A percentile compares a stretch with the other conserved stretches of the same genome.
These are phyloP conservation scores for Akebia trifoliata DNA, from an alignment of 164 flowering plant species.

Conservation along the genomic window DNA sequence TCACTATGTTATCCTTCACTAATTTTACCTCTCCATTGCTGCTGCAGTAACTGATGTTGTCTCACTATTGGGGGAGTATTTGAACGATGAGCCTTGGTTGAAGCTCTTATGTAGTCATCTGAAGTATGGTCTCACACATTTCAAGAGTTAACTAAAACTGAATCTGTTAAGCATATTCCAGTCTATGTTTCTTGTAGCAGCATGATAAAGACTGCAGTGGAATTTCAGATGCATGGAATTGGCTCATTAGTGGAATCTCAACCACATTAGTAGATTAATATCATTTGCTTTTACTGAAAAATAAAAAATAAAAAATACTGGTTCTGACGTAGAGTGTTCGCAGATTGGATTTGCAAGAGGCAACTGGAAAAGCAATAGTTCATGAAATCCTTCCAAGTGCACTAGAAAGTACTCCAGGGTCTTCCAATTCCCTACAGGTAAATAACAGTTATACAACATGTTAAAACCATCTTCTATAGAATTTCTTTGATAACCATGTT, in stretches of 20 bases:
- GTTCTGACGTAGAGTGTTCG: slow-evolving; percentile 9
- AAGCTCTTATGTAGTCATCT: slow-evolving; percentile 57
- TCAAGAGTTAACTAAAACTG: no score
- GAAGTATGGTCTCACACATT: slow-evolving; percentile 43
- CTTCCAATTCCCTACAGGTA: slow-evolving; percentile 36
- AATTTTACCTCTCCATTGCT: slow-evolving; percentile 8
- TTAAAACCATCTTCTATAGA: not conserved
- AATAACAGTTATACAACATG: not conserved
- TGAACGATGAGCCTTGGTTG: slow-evolving; percentile 84
- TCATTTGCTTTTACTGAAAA: no score
- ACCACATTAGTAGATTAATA: no score
- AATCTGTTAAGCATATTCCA: no score
- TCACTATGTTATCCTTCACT: not conserved
- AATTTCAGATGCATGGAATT: not conserved
- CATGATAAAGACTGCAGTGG: not conserved
- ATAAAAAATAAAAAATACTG: not conserved
- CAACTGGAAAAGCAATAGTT: slow-evolving; percentile 19
- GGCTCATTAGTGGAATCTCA: no score
- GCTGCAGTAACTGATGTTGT: slow-evolving; percentile 66
- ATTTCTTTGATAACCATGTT: not conserved
- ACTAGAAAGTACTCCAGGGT: slow-evolving; percentile 23
- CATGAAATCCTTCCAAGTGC: slow-evolving; percentile 18
- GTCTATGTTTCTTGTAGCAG: not conserved
- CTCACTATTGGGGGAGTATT: slow-evolving; percentile 71
- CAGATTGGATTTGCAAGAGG: slow-evolving; percentile 48